Base-by-base conservation (phyloP, 805 yeast species). In the Candida ascalaphidarum region DNA sequence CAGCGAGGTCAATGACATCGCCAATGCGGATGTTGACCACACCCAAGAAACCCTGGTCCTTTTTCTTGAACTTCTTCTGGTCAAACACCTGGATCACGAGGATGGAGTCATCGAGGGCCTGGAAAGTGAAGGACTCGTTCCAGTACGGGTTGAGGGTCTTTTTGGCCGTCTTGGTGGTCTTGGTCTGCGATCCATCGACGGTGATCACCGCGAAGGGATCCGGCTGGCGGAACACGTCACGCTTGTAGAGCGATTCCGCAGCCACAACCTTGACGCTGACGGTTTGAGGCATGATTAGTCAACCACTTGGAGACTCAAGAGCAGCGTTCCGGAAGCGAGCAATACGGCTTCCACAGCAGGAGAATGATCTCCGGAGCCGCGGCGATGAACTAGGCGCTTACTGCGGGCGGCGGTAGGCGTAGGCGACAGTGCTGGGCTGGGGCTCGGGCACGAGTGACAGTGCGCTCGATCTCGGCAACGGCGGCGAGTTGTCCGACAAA, bases 201-300 rank as follows among this genome's bases (percentile, higher is more conserved):
- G 97, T 89, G 37, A 92, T 65, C 20, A 92, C 97, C 2, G 96
- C 96, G 61, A 92, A 92, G 8, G 99, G 98, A 55, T 92, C 98
- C 2, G 99, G 98, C 37, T 88, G 82, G 32, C 95, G 76, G 52
- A 88, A 84, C 14, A 92, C 88, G 55, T 92, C 99, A 38, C 99
- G 71, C 58, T 92, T 92, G 57, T 84, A 85, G 32, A 92, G 76
- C 15, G 95, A 83, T 54, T 92, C 98, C 10, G 97, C 96, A 11
- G 96, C 97, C 24, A 92, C 89, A 22, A 92, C 72, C 48, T 80
- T 78, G 22, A 81, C 86, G n/a, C n/a, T n/a, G n/a, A n/a, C n/a
- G n/a, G n/a, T n/a, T n/a, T n/a, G n/a, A n/a, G n/a, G n/a, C n/a
- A n/a, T n/a, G n/a, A n/a, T n/a, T n/a, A n/a, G n/a, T n/a, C n/a